These are phyloP conservation scores for Pyrus bretschneideri DNA, from an alignment of 306 rosid species.

Conservation along the genomic window DNA sequence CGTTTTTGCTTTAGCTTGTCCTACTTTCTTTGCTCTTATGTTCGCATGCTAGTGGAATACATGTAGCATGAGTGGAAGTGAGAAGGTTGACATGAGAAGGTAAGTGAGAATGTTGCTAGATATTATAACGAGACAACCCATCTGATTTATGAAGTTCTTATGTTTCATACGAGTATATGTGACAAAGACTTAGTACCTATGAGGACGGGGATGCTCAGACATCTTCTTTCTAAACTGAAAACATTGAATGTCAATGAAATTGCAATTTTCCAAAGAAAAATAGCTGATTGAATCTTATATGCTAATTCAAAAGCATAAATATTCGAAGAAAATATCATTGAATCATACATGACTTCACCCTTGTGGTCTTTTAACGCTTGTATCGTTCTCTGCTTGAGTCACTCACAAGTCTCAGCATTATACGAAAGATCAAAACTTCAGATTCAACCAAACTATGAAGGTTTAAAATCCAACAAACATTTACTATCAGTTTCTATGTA, in stretches of 20 bases:
- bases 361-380: constrained; percentile 83
- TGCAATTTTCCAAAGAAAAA: not conserved
- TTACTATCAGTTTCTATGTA: constrained; percentile 16
- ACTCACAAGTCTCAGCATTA: constrained; percentile 63
- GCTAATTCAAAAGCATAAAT: not conserved
- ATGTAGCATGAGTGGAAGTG: too few relatives aligned
- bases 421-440: constrained; percentile 4
- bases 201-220: constrained; percentile 57
- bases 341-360: constrained; percentile 81
- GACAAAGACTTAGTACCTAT: constrained; percentile 40
- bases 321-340: not conserved
- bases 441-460: constrained; percentile 11
- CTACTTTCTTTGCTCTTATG: too few relatives aligned
- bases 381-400: constrained; percentile 60
- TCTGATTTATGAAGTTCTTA: not conserved
- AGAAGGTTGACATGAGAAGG: not conserved
- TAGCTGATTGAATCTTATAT: not conserved
- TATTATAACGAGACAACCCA: not conserved
- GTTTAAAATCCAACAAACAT: constrained; percentile 1
- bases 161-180: not conserved
- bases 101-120: not conserved
- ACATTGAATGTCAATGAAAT: not conserved
- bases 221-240: constrained; percentile 76
- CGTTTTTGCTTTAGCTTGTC: too few relatives aligned
- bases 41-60: too few relatives aligned